A percentile compares a stretch with the other conserved stretches of the same genome.
Evolutionary conservation across 352 stramenopile species (phyloP).

Genomic region (Globisporangium solare): DNA sequence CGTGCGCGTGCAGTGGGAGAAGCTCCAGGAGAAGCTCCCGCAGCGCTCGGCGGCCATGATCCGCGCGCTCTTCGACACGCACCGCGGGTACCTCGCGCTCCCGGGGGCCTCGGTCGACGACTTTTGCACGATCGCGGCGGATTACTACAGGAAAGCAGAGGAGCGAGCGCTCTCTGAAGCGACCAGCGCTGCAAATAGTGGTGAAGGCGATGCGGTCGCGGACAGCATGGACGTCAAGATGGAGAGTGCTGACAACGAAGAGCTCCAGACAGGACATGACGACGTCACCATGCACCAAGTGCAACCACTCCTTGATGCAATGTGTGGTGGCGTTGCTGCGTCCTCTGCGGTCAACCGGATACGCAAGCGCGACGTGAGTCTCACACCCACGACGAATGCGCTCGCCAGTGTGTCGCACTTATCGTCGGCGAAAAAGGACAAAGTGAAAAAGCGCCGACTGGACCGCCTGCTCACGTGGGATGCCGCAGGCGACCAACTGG

Average conservation of each 20-base stretch:
- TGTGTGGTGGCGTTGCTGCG: not conserved
- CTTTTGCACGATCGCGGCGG: slow-evolving; percentile 64
- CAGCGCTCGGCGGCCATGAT: slow-evolving; percentile 53
- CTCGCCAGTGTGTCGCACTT: not conserved
- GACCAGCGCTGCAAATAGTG: not conserved
- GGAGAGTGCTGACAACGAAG: slow-evolving; percentile 4
- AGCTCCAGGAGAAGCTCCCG: slow-evolving; percentile 42
- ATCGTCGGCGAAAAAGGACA: slow-evolving; percentile 8
- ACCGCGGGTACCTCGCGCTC: slow-evolving; percentile 64
- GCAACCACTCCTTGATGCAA: slow-evolving; percentile 1
- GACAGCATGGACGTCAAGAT: slow-evolving; percentile 11
- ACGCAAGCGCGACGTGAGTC: slow-evolving; percentile 5
- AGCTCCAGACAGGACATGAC: not conserved
- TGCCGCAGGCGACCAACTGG: slow-evolving; percentile 21
- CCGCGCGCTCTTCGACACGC: slow-evolving; percentile 57
- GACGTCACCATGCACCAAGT: not conserved
- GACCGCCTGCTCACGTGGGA: slow-evolving; percentile 32
- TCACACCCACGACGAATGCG: not conserved
- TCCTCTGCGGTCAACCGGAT: slow-evolving; percentile 3
- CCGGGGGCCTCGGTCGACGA: slow-evolving; percentile 61
- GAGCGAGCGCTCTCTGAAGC: slow-evolving; percentile 8
- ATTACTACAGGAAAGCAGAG: slow-evolving; percentile 55
- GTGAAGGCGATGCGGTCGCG: not conserved
- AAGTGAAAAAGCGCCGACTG: slow-evolving; percentile 42
- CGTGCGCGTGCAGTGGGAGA: slow-evolving; percentile 30